Percentiles rank a stretch among this genome's conserved stretches.
phyloP scores from a whole-genome alignment of 345 rosid genomes.

The Acer campestre region DNA sequence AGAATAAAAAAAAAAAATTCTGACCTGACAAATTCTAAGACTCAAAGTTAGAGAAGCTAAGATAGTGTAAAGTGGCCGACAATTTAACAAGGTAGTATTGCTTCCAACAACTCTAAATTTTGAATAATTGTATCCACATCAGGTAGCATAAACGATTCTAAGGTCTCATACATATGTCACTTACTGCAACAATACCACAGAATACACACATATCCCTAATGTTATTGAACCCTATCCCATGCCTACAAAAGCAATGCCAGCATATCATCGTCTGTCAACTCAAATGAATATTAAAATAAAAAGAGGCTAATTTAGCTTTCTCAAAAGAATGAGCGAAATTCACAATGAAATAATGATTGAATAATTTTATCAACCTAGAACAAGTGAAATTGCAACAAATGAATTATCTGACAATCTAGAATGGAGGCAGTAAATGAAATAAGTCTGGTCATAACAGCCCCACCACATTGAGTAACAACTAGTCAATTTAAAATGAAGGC shows the following conservation, averaged over 20 bases:
- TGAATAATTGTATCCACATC: not conserved
- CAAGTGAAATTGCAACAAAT: not conserved
- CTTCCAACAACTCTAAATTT: not conserved
- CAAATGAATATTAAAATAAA: not conserved
- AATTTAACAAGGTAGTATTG: not conserved
- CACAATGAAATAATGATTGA: not conserved
- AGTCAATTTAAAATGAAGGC: not conserved
- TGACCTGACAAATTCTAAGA: slow-evolving; percentile 4
- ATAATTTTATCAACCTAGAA: not conserved
- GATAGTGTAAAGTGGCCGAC: not conserved
- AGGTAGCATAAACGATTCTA: not conserved
- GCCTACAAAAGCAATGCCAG: not conserved
- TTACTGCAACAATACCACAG: not conserved
- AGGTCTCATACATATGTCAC: not conserved
- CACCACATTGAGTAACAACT: not conserved
- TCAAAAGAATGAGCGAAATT: not conserved
- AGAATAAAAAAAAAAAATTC: not conserved
- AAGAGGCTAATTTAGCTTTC: not conserved
- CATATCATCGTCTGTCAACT: not conserved
- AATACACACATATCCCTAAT: not conserved
- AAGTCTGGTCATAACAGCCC: slow-evolving; percentile 2
- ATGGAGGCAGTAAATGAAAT: not conserved
- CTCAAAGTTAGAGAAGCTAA: not conserved
- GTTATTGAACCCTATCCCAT: not conserved
- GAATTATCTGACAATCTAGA: not conserved